phyloP scores from a whole-genome alignment of 164 flowering plant species.

The Pachysandra terminalis region DNA sequence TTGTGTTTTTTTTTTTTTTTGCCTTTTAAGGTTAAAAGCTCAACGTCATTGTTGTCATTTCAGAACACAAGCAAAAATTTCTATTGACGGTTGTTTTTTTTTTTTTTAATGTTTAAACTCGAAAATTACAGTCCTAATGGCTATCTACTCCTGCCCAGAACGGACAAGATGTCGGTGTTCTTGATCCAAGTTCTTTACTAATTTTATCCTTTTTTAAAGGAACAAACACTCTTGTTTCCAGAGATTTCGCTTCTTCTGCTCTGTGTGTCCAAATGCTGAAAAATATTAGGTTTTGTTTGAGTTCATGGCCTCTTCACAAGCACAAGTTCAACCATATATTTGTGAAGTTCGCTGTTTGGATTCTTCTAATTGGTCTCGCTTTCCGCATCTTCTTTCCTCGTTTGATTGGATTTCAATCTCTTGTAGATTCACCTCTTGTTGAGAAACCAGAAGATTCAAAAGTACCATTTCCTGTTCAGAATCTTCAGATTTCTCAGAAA shows the following conservation, averaged over 20 bases:
- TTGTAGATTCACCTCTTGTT: constrained; percentile 19
- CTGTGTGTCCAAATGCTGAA: not conserved
- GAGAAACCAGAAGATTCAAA: constrained; percentile 12
- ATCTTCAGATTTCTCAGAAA: constrained; percentile 16
- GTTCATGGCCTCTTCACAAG: constrained; percentile 21
- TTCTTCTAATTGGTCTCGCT: constrained; percentile 39
- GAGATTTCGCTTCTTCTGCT: not conserved
- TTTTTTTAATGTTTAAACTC: too few relatives aligned
- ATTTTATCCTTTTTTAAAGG: too few relatives aligned
- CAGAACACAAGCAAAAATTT: too few relatives aligned
- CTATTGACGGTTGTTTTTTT: too few relatives aligned
- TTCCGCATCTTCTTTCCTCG: constrained; percentile 26
- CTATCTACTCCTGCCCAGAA: too few relatives aligned
- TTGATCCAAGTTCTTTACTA: too few relatives aligned
- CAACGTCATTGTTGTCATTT: too few relatives aligned
- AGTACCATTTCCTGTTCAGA: constrained; percentile 18
- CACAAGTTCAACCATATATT: constrained; percentile 26
- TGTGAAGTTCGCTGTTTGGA: constrained; percentile 24
- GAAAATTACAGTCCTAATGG: not conserved
- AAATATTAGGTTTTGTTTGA: constrained; percentile 28
- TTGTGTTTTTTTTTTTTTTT: too few relatives aligned
- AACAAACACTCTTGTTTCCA: not conserved
- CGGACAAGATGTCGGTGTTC: too few relatives aligned
- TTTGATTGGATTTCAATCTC: constrained; percentile 20
- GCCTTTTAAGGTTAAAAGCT: too few relatives aligned